These are phyloP conservation scores for Sequoia sempervirens DNA, from an alignment of 75 land plant species.

Conservation along the genomic window DNA sequence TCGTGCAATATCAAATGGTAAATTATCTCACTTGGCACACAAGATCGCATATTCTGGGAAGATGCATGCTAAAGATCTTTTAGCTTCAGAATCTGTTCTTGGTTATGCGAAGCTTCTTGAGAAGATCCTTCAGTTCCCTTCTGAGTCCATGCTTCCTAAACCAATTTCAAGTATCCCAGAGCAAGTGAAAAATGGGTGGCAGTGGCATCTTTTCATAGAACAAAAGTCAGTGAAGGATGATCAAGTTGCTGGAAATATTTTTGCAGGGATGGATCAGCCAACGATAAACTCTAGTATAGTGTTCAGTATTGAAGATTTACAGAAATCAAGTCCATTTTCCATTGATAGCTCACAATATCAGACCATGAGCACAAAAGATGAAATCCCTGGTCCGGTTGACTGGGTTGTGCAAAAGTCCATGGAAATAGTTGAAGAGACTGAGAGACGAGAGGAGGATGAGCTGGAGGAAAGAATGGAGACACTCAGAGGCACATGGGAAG, in stretches of 20 bases:
- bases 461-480: conserved; percentile 74
- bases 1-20: background rate
- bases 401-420: conserved; percentile 48
- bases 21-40: conserved; percentile 18
- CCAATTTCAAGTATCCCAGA: conserved; percentile 15
- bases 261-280: background rate
- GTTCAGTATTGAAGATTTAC: conserved; percentile 33
- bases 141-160: too few relatives aligned
- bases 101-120: conserved; percentile 70
- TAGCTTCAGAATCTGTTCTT: conserved; percentile 54
- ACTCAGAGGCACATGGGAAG: conserved; percentile 65
- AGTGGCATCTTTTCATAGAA: conserved; percentile 54
- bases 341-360: conserved; percentile 8
- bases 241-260: background rate
- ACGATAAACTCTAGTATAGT: conserved; percentile 22
- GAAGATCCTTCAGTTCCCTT: conserved; percentile 64
- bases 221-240: conserved; percentile 11
- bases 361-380: background rate
- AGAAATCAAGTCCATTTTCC: conserved; percentile 14
- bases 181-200: conserved; percentile 33
- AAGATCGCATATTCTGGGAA: conserved; percentile 45
- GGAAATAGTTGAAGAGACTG: conserved; percentile 43
- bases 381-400: conserved; percentile 26
- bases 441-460: conserved; percentile 40
- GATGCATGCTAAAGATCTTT: conserved; percentile 45